Percentiles rank a stretch among this genome's conserved stretches.
These are phyloP conservation scores for Heimioporus sp. DNA, from an alignment of 768 basidiomycete genomes.

Conservation along the genomic window DNA sequence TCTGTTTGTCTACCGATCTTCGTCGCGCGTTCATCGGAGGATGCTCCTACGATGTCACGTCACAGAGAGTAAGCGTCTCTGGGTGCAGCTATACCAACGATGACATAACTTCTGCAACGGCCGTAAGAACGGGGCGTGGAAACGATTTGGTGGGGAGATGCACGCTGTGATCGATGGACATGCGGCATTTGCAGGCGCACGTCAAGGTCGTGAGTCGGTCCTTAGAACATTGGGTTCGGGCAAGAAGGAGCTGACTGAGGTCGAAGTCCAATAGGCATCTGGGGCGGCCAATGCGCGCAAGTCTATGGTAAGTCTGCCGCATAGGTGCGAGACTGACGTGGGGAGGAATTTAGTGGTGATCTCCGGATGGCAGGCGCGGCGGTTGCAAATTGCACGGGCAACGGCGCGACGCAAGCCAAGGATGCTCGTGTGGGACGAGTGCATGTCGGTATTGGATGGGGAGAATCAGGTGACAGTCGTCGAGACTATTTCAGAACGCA, in stretches of 20 bases:
- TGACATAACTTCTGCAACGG: slow-evolving; percentile 82
- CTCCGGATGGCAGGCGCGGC: slow-evolving; percentile 95
- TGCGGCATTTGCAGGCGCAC: slow-evolving; percentile 77
- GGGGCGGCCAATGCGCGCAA: slow-evolving; percentile 81
- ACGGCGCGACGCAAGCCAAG: slow-evolving; percentile 68
- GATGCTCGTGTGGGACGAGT: slow-evolving; percentile 89
- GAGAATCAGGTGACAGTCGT: slow-evolving; percentile 82
- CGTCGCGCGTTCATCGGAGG: slow-evolving; percentile 87
- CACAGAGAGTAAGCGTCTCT: slow-evolving; percentile 75
- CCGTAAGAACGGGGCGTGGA: slow-evolving; percentile 81
- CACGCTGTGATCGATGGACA: slow-evolving; percentile 56
- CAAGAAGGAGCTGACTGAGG: slow-evolving; percentile 38
- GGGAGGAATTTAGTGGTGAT: slow-evolving; percentile 92
- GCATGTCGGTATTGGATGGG: slow-evolving; percentile 87
- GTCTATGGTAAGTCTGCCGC: slow-evolving; percentile 74
- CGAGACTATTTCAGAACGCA: slow-evolving; percentile 64
- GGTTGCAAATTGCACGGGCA: slow-evolving; percentile 88
- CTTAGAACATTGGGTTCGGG: slow-evolving; percentile 86
- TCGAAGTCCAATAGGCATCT: slow-evolving; percentile 69
- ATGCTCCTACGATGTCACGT: slow-evolving; percentile 76
- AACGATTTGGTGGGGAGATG: slow-evolving; percentile 53
- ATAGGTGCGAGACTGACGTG: slow-evolving; percentile 83
- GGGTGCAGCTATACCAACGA: slow-evolving; percentile 94
- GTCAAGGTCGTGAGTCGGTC: slow-evolving; percentile 87
- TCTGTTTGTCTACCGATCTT: slow-evolving; percentile 65